phyloP scores from a whole-genome alignment of 306 rosid genomes.

The Acacia melanoxylon region DNA sequence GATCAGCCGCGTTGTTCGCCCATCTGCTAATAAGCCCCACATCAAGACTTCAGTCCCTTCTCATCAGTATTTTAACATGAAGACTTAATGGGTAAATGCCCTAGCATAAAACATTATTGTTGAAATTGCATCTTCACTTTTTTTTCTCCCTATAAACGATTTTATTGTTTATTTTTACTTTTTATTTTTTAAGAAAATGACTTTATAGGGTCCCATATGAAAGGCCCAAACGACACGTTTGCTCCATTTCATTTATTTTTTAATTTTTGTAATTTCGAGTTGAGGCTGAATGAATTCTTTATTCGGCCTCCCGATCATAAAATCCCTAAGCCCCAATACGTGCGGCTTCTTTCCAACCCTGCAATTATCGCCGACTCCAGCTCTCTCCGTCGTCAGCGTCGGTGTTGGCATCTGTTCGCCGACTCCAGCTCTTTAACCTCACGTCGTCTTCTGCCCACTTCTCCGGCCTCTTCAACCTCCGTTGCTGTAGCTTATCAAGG shows the following conservation, averaged over 20 bases:
- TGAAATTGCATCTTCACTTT: no score
- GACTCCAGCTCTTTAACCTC: neutral
- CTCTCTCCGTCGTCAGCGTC: neutral
- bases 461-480: neutral
- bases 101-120: no score
- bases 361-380: neutral
- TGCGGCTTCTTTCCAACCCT: neutral
- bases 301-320: neutral
- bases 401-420: neutral
- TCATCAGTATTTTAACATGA: no score
- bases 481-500: neutral
- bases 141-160: no score
- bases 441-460: neutral
- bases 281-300: neutral
- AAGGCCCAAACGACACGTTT: neutral
- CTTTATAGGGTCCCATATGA: neutral
- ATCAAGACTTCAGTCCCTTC: no score
- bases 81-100: no score
- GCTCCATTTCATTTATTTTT: neutral
- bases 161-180: no score
- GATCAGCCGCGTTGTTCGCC: no score
- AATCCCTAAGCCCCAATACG: neutral
- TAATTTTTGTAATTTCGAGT: neutral
- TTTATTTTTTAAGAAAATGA: no score
- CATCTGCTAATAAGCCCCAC: no score